Base-by-base conservation (phyloP, 495 filamentous ascomycete species). In the Bryoglossum gracile region DNA sequence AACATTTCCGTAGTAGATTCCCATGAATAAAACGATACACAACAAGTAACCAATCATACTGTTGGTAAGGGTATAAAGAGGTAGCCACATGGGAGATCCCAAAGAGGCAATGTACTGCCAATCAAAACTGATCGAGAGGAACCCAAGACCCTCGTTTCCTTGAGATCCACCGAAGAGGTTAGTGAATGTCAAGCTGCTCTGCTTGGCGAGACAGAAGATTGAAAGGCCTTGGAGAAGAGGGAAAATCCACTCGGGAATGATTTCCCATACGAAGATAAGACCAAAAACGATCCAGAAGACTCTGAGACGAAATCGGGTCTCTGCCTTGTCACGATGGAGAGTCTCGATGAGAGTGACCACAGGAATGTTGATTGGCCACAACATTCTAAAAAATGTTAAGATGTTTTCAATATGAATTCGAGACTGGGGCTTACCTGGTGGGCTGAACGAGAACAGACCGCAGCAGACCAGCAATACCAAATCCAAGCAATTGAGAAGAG, bases 231-330 rank as follows among this genome's bases (percentile, higher is more conserved):
- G 72, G 4, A 81, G 65, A 63, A 71, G 68, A 0, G 75, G 65
- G 23, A 74, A 67, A 14, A 81, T 74, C 48, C 74, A 75, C 50
- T 82, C 69, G 0, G 77, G 78, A 33, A 81, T 63, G n/a, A 74
- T 67, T 52, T 80, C 74, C 56, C 69, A 82, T 2, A 71, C 26
- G 36, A 66, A 65, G 33, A 69, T 60, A 41, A 64, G 61, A 1
- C 32, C 35, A 48, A 74, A 72, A 22, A 59, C 46, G 42, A 62
- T 64, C 53, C 61, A 66, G 57, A 75, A 75, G 36, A 67, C 58
- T 16, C 60, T 60, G 3, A 75, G 48, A 2, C 60, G 59, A 25
- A 62, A 57, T 33, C 28, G 34, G 13, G 18, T 37, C 9, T 25
- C 16, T 3, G 33, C 10, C 26, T 51, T 51, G 28, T 56, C 47